Evolutionary conservation across 345 rosid genomes (phyloP).

Genomic region (Erucastrum elatum): DNA sequence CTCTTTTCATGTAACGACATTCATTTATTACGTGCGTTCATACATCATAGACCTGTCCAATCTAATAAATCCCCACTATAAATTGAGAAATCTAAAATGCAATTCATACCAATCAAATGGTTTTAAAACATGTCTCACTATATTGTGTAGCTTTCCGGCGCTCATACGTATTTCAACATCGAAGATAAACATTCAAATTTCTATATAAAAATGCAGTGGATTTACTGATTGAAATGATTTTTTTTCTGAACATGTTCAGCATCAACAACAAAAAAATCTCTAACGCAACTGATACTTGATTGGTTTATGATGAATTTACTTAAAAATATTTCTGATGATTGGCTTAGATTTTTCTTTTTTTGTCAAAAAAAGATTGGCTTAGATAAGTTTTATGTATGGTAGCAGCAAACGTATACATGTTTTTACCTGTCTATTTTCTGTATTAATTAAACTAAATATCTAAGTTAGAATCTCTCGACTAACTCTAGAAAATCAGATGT

Average conservation of each 20-base stretch:
- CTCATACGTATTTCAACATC: not conserved
- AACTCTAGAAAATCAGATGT: not conserved
- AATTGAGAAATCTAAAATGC: not conserved
- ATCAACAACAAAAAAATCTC: not conserved
- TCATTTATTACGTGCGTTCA: constrained; percentile 38
- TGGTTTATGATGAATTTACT: not conserved
- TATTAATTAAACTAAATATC: not conserved
- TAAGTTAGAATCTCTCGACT: not conserved
- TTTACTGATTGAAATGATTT: not conserved
- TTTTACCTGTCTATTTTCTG: not conserved
- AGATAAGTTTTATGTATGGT: not conserved
- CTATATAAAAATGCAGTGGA: not conserved
- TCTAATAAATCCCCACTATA: constrained; percentile 20
- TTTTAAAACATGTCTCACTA: not conserved
- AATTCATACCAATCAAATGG: constrained; percentile 14
- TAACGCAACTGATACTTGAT: not conserved
- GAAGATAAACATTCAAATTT: not conserved
- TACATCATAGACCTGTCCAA: constrained; percentile 42
- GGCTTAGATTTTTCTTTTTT: not conserved
- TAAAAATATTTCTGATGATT: not conserved
- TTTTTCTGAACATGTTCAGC: not conserved
- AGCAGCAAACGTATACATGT: not conserved
- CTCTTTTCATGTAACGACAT: constrained; percentile 40
- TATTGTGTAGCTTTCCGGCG: not conserved
- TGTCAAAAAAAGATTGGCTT: not conserved